Percentiles rank a stretch among this genome's conserved stretches.
These are phyloP conservation scores for Monosporascus sp. DNA, from an alignment of 2,329 filamentous ascomycete genomes.

Conservation along the genomic window DNA sequence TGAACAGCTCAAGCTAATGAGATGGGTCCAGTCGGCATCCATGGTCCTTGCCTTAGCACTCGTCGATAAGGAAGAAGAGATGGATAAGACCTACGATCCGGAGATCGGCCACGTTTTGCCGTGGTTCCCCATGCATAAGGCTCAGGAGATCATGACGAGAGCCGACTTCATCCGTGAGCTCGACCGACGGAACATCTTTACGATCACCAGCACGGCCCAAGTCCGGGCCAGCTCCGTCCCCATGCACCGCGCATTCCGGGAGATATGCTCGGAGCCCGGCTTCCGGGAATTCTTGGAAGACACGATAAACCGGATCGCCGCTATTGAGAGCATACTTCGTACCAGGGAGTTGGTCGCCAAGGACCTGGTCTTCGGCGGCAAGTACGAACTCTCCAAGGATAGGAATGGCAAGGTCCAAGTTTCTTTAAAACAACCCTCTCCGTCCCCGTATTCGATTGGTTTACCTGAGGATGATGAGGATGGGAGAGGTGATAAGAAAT, in stretches of 20 bases:
- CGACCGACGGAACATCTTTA: slow-evolving; percentile 92
- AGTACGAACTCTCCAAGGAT: slow-evolving; percentile 58
- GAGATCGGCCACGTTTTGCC: slow-evolving; percentile 71
- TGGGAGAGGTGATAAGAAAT: slow-evolving; percentile 7
- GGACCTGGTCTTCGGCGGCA: slow-evolving; percentile 80
- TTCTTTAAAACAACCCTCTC: slow-evolving; percentile 32
- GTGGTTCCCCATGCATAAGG: slow-evolving; percentile 72
- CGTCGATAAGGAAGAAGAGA: slow-evolving; percentile 71
- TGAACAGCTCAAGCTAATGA: too few species aligned
- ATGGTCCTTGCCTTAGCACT: slow-evolving; percentile 91
- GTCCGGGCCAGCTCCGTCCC: slow-evolving; percentile 92
- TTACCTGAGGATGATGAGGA: slow-evolving; percentile 28
- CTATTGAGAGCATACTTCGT: slow-evolving; percentile 86
- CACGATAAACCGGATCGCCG: slow-evolving; percentile 80
- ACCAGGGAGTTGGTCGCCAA: slow-evolving; percentile 96
- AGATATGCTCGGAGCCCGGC: slow-evolving; percentile 70
- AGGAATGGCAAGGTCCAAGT: slow-evolving; percentile 33
- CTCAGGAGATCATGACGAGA: slow-evolving; percentile 89
- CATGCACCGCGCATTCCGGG: slow-evolving; percentile 87
- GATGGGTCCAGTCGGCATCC: slow-evolving; percentile 61
- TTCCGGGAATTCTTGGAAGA: slow-evolving; percentile 80
- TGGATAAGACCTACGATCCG: slow-evolving; percentile 61
- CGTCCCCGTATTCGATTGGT: slow-evolving; percentile 14
- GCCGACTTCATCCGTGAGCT: slow-evolving; percentile 91
- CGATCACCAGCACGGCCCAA: slow-evolving; percentile 79